These are phyloP conservation scores for Baorangia bicolor DNA, from an alignment of 768 basidiomycete genomes.

Conservation along the genomic window DNA sequence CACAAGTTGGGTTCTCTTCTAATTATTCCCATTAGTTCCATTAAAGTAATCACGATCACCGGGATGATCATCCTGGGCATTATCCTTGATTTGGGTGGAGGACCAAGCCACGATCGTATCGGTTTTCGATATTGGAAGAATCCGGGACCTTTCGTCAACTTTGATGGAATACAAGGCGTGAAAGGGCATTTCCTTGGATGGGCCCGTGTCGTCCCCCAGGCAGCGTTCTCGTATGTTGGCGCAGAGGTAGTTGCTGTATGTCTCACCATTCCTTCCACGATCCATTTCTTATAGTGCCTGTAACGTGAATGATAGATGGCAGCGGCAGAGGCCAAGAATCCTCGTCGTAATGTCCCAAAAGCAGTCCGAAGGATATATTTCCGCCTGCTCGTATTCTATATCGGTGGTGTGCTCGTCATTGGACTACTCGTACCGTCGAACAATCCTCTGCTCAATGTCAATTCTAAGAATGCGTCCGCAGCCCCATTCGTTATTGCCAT, in stretches of 20 bases:
- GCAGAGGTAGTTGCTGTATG: conserved; percentile 45
- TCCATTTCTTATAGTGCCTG: neutral
- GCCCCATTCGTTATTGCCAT: conserved; percentile 57
- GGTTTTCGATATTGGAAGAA: conserved; percentile 46
- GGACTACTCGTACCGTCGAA: conserved; percentile 47
- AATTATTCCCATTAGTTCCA: conserved; percentile 34
- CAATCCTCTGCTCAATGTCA: conserved; percentile 37
- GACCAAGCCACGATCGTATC: conserved; percentile 48
- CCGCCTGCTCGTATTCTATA: conserved; percentile 34
- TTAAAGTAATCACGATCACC: conserved; percentile 48
- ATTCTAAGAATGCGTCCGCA: conserved; percentile 38
- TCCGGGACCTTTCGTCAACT: conserved; percentile 56
- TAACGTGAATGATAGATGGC: conserved; percentile 28
- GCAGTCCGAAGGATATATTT: conserved; percentile 44
- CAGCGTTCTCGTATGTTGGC: conserved; percentile 57
- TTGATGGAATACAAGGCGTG: conserved; percentile 35
- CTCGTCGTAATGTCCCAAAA: conserved; percentile 37
- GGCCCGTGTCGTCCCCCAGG: conserved; percentile 53
- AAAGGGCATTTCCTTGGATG: conserved; percentile 48
- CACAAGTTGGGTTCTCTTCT: neutral
- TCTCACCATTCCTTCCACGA: neutral
- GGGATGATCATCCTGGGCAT: conserved; percentile 44
- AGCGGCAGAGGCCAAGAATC: conserved; percentile 48
- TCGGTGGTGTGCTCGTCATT: conserved; percentile 40
- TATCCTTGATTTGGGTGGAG: conserved; percentile 51